Conservation (phyloP, 1,284 basidiomycete species). For the Cystobasidium pallidum region DNA sequence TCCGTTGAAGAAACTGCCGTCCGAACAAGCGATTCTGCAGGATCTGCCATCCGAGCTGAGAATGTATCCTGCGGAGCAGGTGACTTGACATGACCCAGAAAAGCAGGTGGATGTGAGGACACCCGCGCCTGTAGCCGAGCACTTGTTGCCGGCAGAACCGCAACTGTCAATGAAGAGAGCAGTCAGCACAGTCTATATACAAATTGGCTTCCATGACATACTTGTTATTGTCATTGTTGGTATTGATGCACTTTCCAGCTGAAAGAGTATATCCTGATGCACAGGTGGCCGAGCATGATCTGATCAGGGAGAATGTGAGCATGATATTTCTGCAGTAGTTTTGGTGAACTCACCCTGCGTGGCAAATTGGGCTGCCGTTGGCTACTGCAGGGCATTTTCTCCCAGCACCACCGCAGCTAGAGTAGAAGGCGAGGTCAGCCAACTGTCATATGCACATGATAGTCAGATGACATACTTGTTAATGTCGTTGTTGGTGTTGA, state of each 20-base stretch:
- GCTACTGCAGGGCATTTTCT: slow-evolving; percentile 3
- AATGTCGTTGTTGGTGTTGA: no score
- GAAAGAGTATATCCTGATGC: no score
- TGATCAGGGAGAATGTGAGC: no score
- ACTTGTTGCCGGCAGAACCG: slow-evolving; percentile 36
- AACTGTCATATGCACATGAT: no score
- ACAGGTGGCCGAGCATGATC: no score
- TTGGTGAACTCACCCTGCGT: not conserved
- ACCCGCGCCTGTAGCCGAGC: slow-evolving; percentile 32
- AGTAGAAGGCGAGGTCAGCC: no score
- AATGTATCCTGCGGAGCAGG: slow-evolving; percentile 44
- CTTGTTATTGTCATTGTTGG: slow-evolving; percentile 1
- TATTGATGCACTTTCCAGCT: not conserved
- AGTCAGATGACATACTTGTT: slow-evolving; percentile 48
- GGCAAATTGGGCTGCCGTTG: slow-evolving; percentile 4
- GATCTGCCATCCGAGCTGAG: slow-evolving; percentile 18
- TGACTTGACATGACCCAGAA: slow-evolving; percentile 33
- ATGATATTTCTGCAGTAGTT: no score
- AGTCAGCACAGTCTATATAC: not conserved
- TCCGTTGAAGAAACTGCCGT: slow-evolving; percentile 20
- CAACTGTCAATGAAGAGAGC: no score
- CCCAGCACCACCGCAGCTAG: slow-evolving; percentile 7
- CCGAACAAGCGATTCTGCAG: slow-evolving; percentile 24
- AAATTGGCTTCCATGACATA: not conserved
- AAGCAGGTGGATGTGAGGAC: slow-evolving; percentile 38